Base-by-base conservation (phyloP, 1,284 basidiomycete species). In the Apiotrichum sp. region DNA sequence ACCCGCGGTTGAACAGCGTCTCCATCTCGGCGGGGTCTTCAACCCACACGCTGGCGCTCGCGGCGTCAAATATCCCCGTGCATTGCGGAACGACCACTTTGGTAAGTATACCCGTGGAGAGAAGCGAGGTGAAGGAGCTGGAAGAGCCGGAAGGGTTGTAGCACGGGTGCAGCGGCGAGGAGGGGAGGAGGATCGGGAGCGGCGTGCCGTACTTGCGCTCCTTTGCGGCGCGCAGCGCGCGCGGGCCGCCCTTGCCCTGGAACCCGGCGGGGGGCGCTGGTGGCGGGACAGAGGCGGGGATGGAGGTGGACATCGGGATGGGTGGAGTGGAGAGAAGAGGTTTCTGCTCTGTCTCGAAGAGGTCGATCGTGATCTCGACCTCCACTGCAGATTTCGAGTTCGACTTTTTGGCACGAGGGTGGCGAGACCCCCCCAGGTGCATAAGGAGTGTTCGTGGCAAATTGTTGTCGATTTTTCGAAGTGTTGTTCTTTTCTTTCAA, bases 1-100 rank as follows among this genome's bases (percentile, higher is more conserved):
- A 98, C 0, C 96, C 95, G 56, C 88, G 79, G 45, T 83, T 80
- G 89, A 96, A 99, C 32, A 98, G 80, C 1, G 86, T 76, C 62
- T 79, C 79, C 39, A 84, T 83, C 68, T 89, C 83, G 29, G 75
- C 78, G 31, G 78, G 70, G 57, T 85, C 81, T 0, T 80, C 76
- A 1, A 95, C 80, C 88, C 89, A 93, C 8, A 95, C 87, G 0
- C 86, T 88, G 35, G 83, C 82, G 14, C 89, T 89, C 1, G 80
- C 68, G 1, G 80, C 71, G 68, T 95, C 92, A 58, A 87, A 85
- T 4, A 84, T 67, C 4, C 88, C 90, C 9, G 61, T 62, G 55
- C 46, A 47, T 3, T 11, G 41, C 0, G 71, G 53, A 33, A 10
- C 50, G 34, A 36, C 33, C 10, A 31, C 31, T 9, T 44, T 33